These are phyloP conservation scores for Sporothrix brasiliensis DNA, from an alignment of 2,329 filamentous ascomycete genomes.

Conservation along the genomic window DNA sequence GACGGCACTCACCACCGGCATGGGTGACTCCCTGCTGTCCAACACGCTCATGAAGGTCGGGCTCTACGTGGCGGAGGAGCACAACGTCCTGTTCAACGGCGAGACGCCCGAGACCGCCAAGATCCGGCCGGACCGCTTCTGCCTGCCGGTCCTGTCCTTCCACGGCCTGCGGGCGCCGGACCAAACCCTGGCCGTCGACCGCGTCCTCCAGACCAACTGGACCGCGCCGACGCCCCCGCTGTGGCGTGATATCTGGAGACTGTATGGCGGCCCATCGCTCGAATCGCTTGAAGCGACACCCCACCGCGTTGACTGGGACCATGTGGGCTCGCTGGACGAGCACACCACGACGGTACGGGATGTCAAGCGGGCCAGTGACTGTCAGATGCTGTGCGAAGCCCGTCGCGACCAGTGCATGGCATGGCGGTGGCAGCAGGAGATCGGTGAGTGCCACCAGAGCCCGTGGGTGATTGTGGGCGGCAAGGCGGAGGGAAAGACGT, in stretches of 20 bases:
- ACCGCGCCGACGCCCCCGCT: not conserved
- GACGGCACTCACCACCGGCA: not conserved
- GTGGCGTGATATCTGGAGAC: conserved; percentile 10
- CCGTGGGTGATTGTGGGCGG: conserved; percentile 24
- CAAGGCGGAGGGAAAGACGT: not conserved
- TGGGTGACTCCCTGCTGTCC: conserved; percentile 15
- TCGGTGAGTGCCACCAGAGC: conserved; percentile 8
- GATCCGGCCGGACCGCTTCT: conserved; percentile 12
- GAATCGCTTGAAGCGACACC: not conserved
- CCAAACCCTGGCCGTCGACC: not conserved
- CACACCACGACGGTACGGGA: not conserved
- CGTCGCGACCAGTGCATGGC: not conserved
- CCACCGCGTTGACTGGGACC: conserved; percentile 9
- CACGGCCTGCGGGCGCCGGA: not conserved
- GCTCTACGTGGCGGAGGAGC: not conserved
- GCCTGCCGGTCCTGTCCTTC: conserved; percentile 4
- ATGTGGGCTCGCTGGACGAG: conserved; percentile 16
- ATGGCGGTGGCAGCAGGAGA: not conserved
- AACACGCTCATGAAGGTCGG: conserved; percentile 5
- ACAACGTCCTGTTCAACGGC: not conserved
- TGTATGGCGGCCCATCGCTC: conserved; percentile 20
- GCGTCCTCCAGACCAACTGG: not conserved
- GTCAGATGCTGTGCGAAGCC: not conserved
- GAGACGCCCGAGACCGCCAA: conserved; percentile 4
- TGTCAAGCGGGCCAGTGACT: not conserved